phyloP scores from a whole-genome alignment of 768 basidiomycete genomes.

The Termitomyces sp. region DNA sequence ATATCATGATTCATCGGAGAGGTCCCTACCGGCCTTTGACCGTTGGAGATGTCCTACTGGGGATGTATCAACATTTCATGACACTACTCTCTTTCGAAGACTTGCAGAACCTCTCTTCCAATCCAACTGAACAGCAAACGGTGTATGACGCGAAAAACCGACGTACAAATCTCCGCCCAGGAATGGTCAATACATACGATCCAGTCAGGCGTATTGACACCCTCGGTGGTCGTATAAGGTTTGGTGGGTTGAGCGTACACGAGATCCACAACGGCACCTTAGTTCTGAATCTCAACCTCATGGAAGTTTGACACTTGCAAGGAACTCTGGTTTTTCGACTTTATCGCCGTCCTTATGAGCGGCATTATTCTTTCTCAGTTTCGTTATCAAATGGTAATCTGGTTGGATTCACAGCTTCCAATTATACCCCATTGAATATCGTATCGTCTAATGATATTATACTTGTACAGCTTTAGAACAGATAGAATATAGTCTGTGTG shows the following conservation, averaged over 20 bases:
- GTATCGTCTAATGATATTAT: not conserved
- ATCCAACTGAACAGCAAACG: not conserved
- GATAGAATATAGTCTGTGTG: not conserved
- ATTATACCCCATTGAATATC: not conserved
- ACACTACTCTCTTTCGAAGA: not conserved
- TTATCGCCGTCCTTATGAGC: not conserved
- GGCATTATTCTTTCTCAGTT: not conserved
- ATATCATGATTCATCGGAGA: not conserved
- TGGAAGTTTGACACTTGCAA: not conserved
- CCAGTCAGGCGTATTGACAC: conserved; percentile 1
- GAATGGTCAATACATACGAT: not conserved
- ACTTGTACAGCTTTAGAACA: not conserved
- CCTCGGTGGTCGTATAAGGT: not conserved
- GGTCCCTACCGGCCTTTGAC: not conserved
- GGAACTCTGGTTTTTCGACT: not conserved
- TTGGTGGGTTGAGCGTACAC: not conserved
- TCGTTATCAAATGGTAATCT: not conserved
- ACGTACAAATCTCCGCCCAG: not conserved
- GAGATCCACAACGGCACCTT: not conserved
- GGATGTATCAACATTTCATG: not conserved
- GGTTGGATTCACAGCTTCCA: not conserved
- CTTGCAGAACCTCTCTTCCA: not conserved
- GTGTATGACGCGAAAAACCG: not conserved
- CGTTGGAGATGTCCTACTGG: conserved; percentile 1
- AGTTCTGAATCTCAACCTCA: not conserved